These are phyloP conservation scores for Penicillium canescens DNA, from an alignment of 495 filamentous ascomycete species.

Conservation along the genomic window DNA sequence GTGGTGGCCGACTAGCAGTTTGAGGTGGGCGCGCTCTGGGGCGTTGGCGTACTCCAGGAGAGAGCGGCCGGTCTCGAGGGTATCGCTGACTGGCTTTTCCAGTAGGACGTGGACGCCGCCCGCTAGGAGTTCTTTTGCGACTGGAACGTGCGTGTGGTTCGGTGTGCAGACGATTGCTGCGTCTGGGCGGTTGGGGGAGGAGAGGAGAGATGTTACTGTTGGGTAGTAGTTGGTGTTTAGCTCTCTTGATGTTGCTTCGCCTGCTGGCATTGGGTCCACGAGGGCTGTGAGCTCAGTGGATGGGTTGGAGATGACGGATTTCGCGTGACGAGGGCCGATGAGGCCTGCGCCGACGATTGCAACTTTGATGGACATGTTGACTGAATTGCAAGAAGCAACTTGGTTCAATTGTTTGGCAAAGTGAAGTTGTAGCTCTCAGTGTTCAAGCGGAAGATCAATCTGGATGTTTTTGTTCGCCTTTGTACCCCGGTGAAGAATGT, in stretches of 20 bases:
- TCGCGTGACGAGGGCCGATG: constrained; percentile 58
- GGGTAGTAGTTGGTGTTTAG: constrained; percentile 34
- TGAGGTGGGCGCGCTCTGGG: constrained; percentile 30
- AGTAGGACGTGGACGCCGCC: constrained; percentile 55
- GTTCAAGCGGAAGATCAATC: neutral
- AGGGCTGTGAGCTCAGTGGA: constrained; percentile 49
- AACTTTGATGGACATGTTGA: constrained; percentile 36
- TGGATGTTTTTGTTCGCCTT: neutral
- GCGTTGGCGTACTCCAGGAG: constrained; percentile 27
- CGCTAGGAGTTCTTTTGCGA: constrained; percentile 50
- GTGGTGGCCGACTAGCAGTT: constrained; percentile 59
- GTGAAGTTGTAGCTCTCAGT: neutral
- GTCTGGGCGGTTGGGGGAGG: constrained; percentile 39
- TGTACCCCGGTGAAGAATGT: neutral
- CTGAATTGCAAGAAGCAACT: neutral
- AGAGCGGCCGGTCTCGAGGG: constrained; percentile 37
- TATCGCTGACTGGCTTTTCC: constrained; percentile 57
- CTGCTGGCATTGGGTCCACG: constrained; percentile 48
- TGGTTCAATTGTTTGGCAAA: neutral
- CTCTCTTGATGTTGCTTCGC: constrained; percentile 21
- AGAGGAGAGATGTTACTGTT: constrained; percentile 43
- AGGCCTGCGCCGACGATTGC: constrained; percentile 57
- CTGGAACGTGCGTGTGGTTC: constrained; percentile 55
- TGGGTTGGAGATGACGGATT: constrained; percentile 48
- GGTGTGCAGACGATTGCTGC: constrained; percentile 63